Evolutionary conservation across 2,329 filamentous ascomycete genomes (phyloP).

Genomic region (Colletotrichum aenigma): DNA sequence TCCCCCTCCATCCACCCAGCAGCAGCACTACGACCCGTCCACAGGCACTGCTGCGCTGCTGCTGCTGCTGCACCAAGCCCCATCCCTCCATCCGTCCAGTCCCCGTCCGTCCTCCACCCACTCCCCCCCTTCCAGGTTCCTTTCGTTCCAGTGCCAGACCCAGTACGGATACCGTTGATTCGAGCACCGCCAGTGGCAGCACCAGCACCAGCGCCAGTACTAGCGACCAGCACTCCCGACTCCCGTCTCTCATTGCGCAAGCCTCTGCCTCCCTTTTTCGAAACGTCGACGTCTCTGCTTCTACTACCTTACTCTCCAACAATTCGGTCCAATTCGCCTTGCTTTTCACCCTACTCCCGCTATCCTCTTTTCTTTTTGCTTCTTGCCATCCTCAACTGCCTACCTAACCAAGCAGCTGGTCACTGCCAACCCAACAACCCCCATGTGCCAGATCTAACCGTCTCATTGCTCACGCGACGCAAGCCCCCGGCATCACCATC

Average conservation of each 20-base stretch:
- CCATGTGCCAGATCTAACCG: not conserved
- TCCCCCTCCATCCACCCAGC: not conserved
- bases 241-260: not conserved
- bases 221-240: not conserved
- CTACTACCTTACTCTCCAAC: not conserved
- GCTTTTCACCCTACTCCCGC: not conserved
- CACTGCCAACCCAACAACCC: not conserved
- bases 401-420: not conserved
- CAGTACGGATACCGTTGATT: not conserved
- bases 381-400: not conserved
- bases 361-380: not conserved
- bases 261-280: constrained; percentile 6
- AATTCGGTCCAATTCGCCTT: constrained; percentile 3
- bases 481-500: constrained; percentile 2
- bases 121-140: not conserved
- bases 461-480: constrained; percentile 4
- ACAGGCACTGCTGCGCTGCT: not conserved
- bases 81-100: not conserved
- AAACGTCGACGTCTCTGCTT: constrained; percentile 1
- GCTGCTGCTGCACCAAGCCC: not conserved
- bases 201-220: not conserved
- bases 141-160: not conserved
- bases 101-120: constrained; percentile 1
- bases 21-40: not conserved
- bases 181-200: not conserved